Percentiles rank a stretch among this genome's conserved stretches.
Evolutionary conservation across 2,329 filamentous ascomycete species (phyloP).

Genomic region (Pseudogymnoascus sp.): DNA sequence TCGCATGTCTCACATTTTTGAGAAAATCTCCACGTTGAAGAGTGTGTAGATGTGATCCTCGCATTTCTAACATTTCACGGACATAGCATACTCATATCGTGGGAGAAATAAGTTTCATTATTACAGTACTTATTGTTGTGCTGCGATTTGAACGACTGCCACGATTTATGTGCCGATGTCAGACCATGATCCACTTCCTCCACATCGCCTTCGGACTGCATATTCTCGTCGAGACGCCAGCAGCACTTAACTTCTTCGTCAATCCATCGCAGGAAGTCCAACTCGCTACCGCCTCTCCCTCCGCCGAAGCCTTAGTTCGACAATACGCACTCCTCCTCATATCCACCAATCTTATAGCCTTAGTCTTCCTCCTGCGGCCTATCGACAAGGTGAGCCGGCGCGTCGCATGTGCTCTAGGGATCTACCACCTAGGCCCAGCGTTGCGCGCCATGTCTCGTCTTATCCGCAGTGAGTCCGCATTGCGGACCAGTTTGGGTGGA

Average conservation of each 20-base stretch:
- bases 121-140: background rate
- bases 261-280: constrained; percentile 27
- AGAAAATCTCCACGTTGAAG: background rate
- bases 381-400: constrained; percentile 27
- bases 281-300: constrained; percentile 28
- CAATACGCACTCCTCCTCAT: constrained; percentile 36
- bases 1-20: background rate
- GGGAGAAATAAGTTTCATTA: background rate
- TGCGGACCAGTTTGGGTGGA: constrained; percentile 20
- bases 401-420: constrained; percentile 31
- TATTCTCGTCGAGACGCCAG: constrained; percentile 32
- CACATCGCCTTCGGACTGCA: constrained; percentile 29
- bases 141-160: background rate
- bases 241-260: constrained; percentile 32
- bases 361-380: constrained; percentile 27
- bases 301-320: constrained; percentile 31
- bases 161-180: background rate
- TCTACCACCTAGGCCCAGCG: constrained; percentile 33
- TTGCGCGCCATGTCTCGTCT: constrained; percentile 26
- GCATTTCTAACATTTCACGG: background rate
- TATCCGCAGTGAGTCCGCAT: background rate
- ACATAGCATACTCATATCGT: background rate
- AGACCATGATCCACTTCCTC: constrained; percentile 1
- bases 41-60: no score
- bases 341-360: constrained; percentile 30